Evolutionary conservation across 2,329 filamentous ascomycete species (phyloP).

Genomic region (Alternaria longipes): DNA sequence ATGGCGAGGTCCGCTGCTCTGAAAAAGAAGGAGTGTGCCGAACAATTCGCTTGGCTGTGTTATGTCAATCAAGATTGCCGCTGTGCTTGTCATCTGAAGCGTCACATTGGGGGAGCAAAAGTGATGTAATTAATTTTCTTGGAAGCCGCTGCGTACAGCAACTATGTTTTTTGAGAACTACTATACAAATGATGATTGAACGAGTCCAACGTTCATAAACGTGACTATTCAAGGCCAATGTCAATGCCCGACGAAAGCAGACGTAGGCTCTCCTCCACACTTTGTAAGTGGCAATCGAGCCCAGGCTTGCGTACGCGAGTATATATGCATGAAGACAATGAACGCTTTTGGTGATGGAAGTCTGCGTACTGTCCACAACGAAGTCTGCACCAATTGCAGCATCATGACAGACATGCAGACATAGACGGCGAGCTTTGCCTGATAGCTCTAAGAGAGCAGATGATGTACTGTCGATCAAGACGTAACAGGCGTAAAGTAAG

Average conservation of each 20-base stretch:
- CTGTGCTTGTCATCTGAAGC: background rate
- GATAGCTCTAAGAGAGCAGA: background rate
- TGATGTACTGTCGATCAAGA: slow-evolving; percentile 7
- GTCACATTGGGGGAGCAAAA: background rate
- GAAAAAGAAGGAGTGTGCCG: background rate
- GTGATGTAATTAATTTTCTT: background rate
- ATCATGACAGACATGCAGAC: slow-evolving; percentile 9
- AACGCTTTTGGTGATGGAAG: slow-evolving; percentile 17
- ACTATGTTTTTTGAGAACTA: slow-evolving; percentile 5
- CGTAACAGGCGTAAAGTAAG: background rate
- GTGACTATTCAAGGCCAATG: background rate
- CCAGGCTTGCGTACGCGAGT: slow-evolving; percentile 1
- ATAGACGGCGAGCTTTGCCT: background rate
- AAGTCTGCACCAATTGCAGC: slow-evolving; percentile 3
- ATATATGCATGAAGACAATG: slow-evolving; percentile 16
- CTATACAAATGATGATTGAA: slow-evolving; percentile 16
- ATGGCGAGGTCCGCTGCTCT: slow-evolving; percentile 12
- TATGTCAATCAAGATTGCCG: background rate
- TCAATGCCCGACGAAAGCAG: background rate
- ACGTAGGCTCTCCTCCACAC: slow-evolving; percentile 5
- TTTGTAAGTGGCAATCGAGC: background rate
- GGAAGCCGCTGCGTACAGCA: background rate
- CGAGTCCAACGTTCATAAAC: background rate
- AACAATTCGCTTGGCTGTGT: background rate
- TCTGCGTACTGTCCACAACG: slow-evolving; percentile 1